phyloP scores from a whole-genome alignment of 2,329 filamentous ascomycete genomes.

The Colletotrichum cuscutae region DNA sequence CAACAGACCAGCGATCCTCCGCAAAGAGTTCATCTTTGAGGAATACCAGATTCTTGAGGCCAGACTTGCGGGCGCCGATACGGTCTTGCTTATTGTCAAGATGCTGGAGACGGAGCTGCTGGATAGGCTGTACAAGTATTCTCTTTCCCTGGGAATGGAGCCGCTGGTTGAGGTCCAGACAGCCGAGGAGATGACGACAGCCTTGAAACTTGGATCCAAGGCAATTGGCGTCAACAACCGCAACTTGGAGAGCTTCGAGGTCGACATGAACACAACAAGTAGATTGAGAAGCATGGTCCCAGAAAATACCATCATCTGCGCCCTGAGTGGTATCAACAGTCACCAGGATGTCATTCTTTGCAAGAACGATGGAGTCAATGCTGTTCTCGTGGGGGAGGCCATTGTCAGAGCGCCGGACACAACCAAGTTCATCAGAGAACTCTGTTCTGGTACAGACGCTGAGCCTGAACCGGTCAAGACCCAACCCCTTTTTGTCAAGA shows the following conservation, averaged over 20 bases:
- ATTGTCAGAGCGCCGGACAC: conserved; percentile 93
- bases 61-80: conserved; percentile 91
- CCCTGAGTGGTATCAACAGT: conserved; percentile 91
- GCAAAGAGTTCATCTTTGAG: conserved; percentile 98
- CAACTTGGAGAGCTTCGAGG: conserved; percentile 95
- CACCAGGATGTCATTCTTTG: conserved; percentile 90
- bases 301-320: conserved; percentile 87
- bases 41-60: conserved; percentile 98
- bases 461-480: conserved; percentile 46
- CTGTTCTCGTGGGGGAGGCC: conserved; percentile 93
- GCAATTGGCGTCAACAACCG: conserved; percentile 98
- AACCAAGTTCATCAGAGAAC: conserved; percentile 81
- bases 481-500: conserved; percentile 80
- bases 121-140: conserved; percentile 86
- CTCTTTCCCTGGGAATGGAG: conserved; percentile 92
- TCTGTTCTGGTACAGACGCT: conserved; percentile 72
- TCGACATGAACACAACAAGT: conserved; percentile 92
- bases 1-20: conserved; percentile 88
- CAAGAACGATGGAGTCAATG: conserved; percentile 88
- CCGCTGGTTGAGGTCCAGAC: conserved; percentile 97
- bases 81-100: conserved; percentile 95
- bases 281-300: conserved; percentile 89
- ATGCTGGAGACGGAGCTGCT: conserved; percentile 87
- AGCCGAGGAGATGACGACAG: conserved; percentile 89
- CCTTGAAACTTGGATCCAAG: conserved; percentile 85